Conservation (phyloP, 495 filamentous ascomycete genomes). For the Daldinia bambusicola region DNA sequence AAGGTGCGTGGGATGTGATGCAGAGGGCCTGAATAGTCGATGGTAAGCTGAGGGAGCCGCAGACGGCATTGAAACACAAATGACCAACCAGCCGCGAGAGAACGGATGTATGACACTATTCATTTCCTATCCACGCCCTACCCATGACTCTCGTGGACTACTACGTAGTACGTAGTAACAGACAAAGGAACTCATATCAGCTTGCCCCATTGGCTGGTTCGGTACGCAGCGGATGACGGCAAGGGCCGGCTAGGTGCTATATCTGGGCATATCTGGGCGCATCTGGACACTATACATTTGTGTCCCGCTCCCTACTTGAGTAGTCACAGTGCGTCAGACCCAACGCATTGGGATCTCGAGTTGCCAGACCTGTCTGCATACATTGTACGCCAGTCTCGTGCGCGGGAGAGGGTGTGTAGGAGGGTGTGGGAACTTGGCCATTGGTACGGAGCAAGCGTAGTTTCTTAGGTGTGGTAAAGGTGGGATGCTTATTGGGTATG, state of each 20-base stretch:
- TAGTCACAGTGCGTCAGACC: slow-evolving; percentile 51
- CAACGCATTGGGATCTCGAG: slow-evolving; percentile 40
- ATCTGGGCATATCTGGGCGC: slow-evolving; percentile 29
- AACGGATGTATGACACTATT: slow-evolving; percentile 32
- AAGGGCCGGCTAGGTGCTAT: slow-evolving; percentile 42
- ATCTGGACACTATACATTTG: slow-evolving; percentile 7
- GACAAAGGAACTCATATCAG: slow-evolving; percentile 28
- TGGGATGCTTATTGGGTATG: slow-evolving; percentile 26
- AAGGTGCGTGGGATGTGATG: slow-evolving; percentile 42
- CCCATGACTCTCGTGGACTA: slow-evolving; percentile 32
- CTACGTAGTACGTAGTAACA: slow-evolving; percentile 37
- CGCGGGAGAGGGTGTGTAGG: slow-evolving; percentile 37
- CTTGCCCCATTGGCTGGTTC: slow-evolving; percentile 33
- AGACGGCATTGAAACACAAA: slow-evolving; percentile 29
- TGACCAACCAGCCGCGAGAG: slow-evolving; percentile 30
- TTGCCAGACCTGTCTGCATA: slow-evolving; percentile 41
- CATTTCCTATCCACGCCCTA: slow-evolving; percentile 18
- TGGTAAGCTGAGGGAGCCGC: slow-evolving; percentile 47
- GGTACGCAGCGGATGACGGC: slow-evolving; percentile 35
- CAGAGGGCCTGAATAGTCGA: slow-evolving; percentile 45
- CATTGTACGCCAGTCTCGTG: slow-evolving; percentile 45
- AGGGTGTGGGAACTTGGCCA: slow-evolving; percentile 25
- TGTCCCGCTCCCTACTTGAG: slow-evolving; percentile 36
- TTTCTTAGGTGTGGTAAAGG: slow-evolving; percentile 25
- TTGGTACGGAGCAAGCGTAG: slow-evolving; percentile 21